Percentiles rank a stretch among this genome's conserved stretches.
Evolutionary conservation across 345 rosid genomes (phyloP).

Genomic region (Gynandropsis gynandra): DNA sequence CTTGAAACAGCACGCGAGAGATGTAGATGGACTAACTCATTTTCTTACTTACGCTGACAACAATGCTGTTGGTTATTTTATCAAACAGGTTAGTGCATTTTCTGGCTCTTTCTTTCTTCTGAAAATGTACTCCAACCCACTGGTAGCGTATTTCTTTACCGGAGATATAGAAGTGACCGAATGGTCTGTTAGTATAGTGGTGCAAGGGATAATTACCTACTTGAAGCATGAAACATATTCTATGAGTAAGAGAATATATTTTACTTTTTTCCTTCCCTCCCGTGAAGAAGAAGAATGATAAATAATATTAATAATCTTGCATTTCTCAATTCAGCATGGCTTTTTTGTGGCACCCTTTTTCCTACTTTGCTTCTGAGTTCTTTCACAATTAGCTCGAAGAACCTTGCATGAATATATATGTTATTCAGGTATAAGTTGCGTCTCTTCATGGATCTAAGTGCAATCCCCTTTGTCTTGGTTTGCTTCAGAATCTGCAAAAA

Average conservation of each 20-base stretch:
- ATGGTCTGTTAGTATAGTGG: not conserved
- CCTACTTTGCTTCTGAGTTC: too few relatives aligned
- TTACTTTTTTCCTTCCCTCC: too few relatives aligned
- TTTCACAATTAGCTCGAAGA: too few relatives aligned
- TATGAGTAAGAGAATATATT: too few relatives aligned
- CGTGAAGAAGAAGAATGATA: too few relatives aligned
- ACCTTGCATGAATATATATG: too few relatives aligned
- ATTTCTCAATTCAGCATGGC: too few relatives aligned
- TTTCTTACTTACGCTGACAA: conserved; percentile 97
- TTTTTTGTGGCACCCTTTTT: too few relatives aligned
- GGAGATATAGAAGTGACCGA: too few relatives aligned
- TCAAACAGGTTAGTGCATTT: conserved; percentile 63
- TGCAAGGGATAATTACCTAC: not conserved
- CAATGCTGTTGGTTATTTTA: conserved; percentile 97
- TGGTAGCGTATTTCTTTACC: not conserved
- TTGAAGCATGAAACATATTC: not conserved
- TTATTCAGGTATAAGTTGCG: not conserved
- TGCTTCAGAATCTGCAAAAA: not conserved
- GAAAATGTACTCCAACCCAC: conserved; percentile 2
- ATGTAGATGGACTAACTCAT: conserved; percentile 93
- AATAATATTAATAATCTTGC: too few relatives aligned
- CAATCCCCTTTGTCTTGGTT: too few relatives aligned
- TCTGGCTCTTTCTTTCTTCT: conserved; percentile 6
- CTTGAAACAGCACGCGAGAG: conserved; percentile 93
- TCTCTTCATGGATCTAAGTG: too few relatives aligned